Base-by-base conservation (phyloP, 148 eudicot genomes). In the Cornus kousa region DNA sequence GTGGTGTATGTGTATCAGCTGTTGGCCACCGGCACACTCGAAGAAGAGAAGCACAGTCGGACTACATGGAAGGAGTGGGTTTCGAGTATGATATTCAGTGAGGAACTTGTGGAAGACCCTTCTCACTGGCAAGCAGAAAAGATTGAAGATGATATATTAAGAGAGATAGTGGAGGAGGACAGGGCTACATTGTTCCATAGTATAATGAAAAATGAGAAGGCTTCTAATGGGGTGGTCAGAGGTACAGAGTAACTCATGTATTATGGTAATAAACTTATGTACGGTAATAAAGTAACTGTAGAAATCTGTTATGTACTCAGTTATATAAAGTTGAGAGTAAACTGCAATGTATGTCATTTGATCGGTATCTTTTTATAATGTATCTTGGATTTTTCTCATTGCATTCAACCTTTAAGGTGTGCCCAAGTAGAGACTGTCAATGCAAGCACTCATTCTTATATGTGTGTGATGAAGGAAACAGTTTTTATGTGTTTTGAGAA, bases 21-120 rank as follows among this genome's bases (percentile, higher is more conserved):
- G 5, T 73, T 96, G 85, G 97, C 88, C 8, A 84, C 83, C 0
- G 99, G 99, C 17, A 93, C 95, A 3, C 68, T 96, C 70, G 99
- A 96, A 73, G 99, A 96, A 60, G 99, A 96, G 81, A 96, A 96
- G 77, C 86, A 90, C 71, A 86, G 86, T 1, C 77, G 95, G 57
- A 96, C 99, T 1, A 91, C 99, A 2, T 96, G 98, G 98, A 96
- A 96, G 80, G 99, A 96, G 85, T 92, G 95, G 98, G 92, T 96
- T 32, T 96, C 99, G 10, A 89, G 97, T 78, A 92, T 96, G 99
- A 96, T 96, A 31, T 94, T 93, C 74, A 96, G 99, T 46, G 97
- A 96, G 81, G 99, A 93, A 48, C 88, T 80, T 4, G 93, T 93
- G 11, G 99, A 93, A 83, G 99, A 96, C 55, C 98, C 97, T 60